Evolutionary conservation across 2,329 filamentous ascomycete genomes (phyloP), one percentile per base, ranked within the genome.

Genomic region (Paraconiothyrium sp.): DNA sequence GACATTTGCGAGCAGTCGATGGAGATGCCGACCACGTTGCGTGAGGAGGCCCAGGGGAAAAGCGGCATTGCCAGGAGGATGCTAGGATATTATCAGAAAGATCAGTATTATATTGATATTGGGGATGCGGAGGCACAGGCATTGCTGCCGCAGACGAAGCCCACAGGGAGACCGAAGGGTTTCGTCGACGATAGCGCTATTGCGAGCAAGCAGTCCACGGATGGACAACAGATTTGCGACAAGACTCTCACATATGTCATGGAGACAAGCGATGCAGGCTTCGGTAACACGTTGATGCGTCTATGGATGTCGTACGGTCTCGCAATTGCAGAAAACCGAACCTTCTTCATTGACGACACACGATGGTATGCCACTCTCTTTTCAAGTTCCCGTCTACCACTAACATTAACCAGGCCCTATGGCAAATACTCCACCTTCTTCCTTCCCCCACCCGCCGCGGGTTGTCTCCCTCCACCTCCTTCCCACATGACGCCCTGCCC

Each of bases 221-320:
- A 71, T 41, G 73, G 73, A n/a, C 82, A 74, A 66, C 73, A 86
- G 10, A 80, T 90, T 16, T 97, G 93, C 79, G 82, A 88, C 50
- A 88, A 79, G 66, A 92, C 87, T 61, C 82, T 97, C 79, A 97
- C 92, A 0, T 95, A 91, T 74, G 86, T 93, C 1, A 83, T 97
- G 70, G 92, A 94, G 73, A 84, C 88, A 8, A 79, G 85, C 3
- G 89, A 94, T 70, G 91, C 92, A 2, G 93, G 93, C 2, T 82
- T 97, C 10, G 93, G 93, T 6, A 89, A 88, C 66, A 88, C 90
- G 1, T 78, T 97, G 61, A 89, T 96, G 85, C 86, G 89, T 72
- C 75, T 97, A 59, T 97, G 93, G 92, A 90, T 90, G 70, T 90
- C 92, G 30, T 96, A 95, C 74, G 92, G 92, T 3, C 80, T 96